Evolutionary conservation across 31 red algal genomes (phyloP).

Genomic region (Odonthalia washingtoniensis): DNA sequence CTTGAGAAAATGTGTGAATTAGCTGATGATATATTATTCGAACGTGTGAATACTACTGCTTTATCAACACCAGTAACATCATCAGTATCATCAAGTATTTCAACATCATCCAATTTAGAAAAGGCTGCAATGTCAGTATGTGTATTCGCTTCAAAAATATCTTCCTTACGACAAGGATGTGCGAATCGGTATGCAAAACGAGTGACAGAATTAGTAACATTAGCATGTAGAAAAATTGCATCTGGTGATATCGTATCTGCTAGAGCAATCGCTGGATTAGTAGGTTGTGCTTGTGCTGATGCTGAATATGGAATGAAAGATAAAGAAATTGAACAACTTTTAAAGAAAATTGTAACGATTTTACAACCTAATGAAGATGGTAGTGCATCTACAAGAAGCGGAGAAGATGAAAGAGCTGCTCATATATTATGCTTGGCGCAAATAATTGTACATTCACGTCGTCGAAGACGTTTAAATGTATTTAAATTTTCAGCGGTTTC

Average conservation of each 20-base stretch:
- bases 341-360: not conserved
- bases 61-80: too few species aligned
- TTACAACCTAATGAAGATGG: constrained; percentile 60
- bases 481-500: constrained; percentile 28
- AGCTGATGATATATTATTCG: not conserved
- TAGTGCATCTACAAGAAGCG: constrained; percentile 37
- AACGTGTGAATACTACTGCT: not conserved
- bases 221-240: constrained; percentile 46
- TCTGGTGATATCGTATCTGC: constrained; percentile 47
- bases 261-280: constrained; percentile 44
- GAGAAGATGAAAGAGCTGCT: constrained; percentile 64
- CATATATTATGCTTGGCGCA: constrained; percentile 48
- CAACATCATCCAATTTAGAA: too few species aligned
- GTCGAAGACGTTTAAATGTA: not conserved
- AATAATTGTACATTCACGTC: constrained; percentile 11
- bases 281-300: constrained; percentile 28
- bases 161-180: constrained; percentile 16
- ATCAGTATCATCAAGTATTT: too few species aligned
- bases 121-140: constrained; percentile 44
- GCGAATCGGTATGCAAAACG: not conserved
- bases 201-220: constrained; percentile 26
- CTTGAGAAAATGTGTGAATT: not conserved
- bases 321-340: not conserved
- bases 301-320: not conserved
- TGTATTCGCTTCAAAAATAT: constrained; percentile 44